Conservation (phyloP, 1,284 basidiomycete species). For the Melampsora americana region DNA sequence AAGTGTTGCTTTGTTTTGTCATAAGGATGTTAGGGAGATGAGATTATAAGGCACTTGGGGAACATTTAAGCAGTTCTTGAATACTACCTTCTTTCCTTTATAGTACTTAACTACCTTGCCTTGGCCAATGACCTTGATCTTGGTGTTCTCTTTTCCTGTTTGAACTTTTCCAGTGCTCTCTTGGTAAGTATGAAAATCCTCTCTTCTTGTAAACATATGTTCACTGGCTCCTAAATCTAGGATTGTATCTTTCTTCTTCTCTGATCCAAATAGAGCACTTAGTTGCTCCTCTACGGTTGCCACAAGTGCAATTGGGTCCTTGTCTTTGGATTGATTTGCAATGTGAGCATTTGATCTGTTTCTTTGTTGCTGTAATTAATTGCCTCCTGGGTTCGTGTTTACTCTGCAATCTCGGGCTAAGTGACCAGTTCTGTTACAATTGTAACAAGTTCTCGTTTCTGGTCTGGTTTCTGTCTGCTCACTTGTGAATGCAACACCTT, state of each 20-base stretch:
- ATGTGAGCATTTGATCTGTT: slow-evolving; percentile 21
- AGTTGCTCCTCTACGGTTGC: neutral
- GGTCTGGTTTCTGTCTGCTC: neutral
- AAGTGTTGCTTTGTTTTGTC: slow-evolving; percentile 8
- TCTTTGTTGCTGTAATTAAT: neutral
- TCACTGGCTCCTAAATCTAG: neutral
- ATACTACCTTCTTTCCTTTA: slow-evolving; percentile 12
- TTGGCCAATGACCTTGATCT: slow-evolving; percentile 8
- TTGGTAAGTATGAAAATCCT: slow-evolving; percentile 3
- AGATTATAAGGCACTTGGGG: slow-evolving; percentile 24
- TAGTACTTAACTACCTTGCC: slow-evolving; percentile 14
- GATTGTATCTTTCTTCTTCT: neutral
- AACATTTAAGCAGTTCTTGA: slow-evolving; percentile 20
- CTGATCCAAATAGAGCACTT: neutral
- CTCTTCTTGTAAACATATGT: slow-evolving; percentile 15
- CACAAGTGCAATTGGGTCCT: neutral
- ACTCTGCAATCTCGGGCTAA: neutral
- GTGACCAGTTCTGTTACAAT: neutral
- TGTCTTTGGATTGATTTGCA: neutral
- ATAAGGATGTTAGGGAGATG: slow-evolving; percentile 17
- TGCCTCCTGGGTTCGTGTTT: neutral
- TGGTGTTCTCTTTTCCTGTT: slow-evolving; percentile 26
- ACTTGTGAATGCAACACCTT: neutral
- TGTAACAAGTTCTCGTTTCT: neutral
- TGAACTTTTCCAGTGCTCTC: slow-evolving; percentile 14